Conservation (phyloP, 2,329 filamentous ascomycete species). For the Diaporthe helianthi region DNA sequence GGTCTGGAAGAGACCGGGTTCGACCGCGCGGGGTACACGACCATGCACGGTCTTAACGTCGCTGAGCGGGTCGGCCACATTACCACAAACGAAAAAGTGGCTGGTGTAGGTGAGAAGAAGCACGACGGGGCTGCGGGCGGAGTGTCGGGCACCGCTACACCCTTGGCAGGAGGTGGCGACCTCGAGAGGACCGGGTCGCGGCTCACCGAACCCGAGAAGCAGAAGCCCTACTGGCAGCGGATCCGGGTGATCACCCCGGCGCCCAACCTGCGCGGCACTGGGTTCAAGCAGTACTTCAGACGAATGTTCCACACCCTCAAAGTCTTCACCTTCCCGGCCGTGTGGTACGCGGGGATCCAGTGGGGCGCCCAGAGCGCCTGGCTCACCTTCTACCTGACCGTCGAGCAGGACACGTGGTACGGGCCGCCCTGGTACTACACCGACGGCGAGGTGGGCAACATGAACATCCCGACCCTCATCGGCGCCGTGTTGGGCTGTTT, state of each 20-base stretch:
- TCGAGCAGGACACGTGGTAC: slow-evolving; percentile 57
- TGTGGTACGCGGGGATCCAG: slow-evolving; percentile 49
- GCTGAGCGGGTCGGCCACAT: slow-evolving; percentile 37
- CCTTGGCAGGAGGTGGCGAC: slow-evolving; percentile 26
- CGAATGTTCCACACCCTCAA: slow-evolving; percentile 60
- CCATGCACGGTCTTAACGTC: slow-evolving; percentile 36
- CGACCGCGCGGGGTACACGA: slow-evolving; percentile 49
- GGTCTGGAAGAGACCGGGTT: slow-evolving; percentile 63
- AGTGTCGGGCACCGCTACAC: slow-evolving; percentile 5
- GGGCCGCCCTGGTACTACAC: slow-evolving; percentile 43
- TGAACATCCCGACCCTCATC: slow-evolving; percentile 41
- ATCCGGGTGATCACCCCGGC: slow-evolving; percentile 63
- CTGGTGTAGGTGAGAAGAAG: slow-evolving; percentile 35
- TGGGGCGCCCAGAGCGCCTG: slow-evolving; percentile 61
- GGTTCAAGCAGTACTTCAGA: slow-evolving; percentile 59
- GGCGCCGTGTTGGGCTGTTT: slow-evolving; percentile 39
- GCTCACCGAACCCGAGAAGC: slow-evolving; percentile 38
- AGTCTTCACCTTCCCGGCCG: slow-evolving; percentile 50
- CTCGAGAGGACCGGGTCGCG: slow-evolving; percentile 31
- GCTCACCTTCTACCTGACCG: slow-evolving; percentile 59
- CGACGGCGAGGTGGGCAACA: slow-evolving; percentile 42
- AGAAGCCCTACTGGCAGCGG: slow-evolving; percentile 61
- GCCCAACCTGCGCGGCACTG: slow-evolving; percentile 59
- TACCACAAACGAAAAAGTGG: slow-evolving; percentile 10
- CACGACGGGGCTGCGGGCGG: not conserved